Conservation (phyloP, 768 basidiomycete species). For the Inosperma sp. region DNA sequence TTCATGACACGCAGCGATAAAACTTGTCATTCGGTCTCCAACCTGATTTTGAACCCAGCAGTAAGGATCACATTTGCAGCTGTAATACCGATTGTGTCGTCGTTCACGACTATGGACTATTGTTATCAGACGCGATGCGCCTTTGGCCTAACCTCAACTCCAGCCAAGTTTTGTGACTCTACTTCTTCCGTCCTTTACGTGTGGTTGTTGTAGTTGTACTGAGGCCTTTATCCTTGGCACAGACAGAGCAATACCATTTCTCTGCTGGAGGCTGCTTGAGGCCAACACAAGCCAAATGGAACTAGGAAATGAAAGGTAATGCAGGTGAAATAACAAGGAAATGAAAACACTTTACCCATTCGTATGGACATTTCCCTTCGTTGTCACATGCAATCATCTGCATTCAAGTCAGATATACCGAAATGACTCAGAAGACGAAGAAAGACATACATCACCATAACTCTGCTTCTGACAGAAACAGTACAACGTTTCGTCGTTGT, state of each 20-base stretch:
- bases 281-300: slow-evolving; percentile 59
- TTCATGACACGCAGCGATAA: too few species aligned
- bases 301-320: slow-evolving; percentile 31
- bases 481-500: slow-evolving; percentile 45
- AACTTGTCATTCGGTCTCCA: too few species aligned
- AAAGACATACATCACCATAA: slow-evolving; percentile 43
- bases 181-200: slow-evolving; percentile 21
- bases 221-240: slow-evolving; percentile 33
- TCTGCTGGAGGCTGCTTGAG: slow-evolving; percentile 46
- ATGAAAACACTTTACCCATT: slow-evolving; percentile 52
- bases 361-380: slow-evolving; percentile 55
- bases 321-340: not conserved
- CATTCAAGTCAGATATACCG: not conserved
- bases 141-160: too few species aligned
- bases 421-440: not conserved
- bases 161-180: too few species aligned
- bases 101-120: too few species aligned
- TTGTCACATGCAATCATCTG: slow-evolving; percentile 75
- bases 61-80: too few species aligned
- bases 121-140: too few species aligned
- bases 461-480: slow-evolving; percentile 51
- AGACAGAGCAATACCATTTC: slow-evolving; percentile 53
- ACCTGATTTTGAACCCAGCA: too few species aligned
- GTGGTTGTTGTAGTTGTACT: slow-evolving; percentile 18
- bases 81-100: too few species aligned